phyloP scores from a whole-genome alignment of 768 basidiomycete genomes.

The Kockovaella imperatae region DNA sequence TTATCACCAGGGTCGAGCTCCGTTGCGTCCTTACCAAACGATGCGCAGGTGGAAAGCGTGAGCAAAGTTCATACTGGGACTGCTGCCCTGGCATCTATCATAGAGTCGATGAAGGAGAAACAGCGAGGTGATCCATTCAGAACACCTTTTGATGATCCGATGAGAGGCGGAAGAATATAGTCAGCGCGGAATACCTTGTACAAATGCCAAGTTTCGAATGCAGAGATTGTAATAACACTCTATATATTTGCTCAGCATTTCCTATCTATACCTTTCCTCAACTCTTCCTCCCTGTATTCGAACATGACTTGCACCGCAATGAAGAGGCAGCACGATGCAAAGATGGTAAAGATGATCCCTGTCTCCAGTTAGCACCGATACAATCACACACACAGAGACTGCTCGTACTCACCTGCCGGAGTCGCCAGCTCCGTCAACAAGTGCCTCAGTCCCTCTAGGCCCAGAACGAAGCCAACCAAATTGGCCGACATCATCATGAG shows the following conservation, averaged over 20 bases:
- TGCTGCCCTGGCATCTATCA: conserved; percentile 7
- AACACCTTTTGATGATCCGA: background rate
- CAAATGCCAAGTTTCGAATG: too few species aligned
- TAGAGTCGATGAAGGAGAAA: conserved; percentile 1
- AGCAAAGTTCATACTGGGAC: conserved; percentile 5
- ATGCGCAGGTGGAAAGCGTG: background rate
- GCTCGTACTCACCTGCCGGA: conserved; percentile 56
- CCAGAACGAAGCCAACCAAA: conserved; percentile 88
- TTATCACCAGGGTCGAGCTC: background rate
- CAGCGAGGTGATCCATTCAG: background rate
- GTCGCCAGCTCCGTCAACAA: conserved; percentile 59
- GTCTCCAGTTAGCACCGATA: conserved; percentile 1
- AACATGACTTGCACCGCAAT: conserved; percentile 87
- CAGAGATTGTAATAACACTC: background rate
- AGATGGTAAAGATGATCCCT: conserved; percentile 62
- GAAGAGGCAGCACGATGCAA: conserved; percentile 61
- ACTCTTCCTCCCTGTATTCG: conserved; percentile 81
- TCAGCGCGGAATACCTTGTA: too few species aligned
- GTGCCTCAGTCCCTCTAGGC: conserved; percentile 66
- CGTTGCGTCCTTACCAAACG: too few species aligned
- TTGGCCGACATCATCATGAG: conserved; percentile 87
- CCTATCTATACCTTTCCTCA: conserved; percentile 54
- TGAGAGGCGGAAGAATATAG: too few species aligned
- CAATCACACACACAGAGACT: background rate
- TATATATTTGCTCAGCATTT: conserved; percentile 45